Base-by-base conservation (phyloP, 2,329 filamentous ascomycete species). In the Bisporella sp. region DNA sequence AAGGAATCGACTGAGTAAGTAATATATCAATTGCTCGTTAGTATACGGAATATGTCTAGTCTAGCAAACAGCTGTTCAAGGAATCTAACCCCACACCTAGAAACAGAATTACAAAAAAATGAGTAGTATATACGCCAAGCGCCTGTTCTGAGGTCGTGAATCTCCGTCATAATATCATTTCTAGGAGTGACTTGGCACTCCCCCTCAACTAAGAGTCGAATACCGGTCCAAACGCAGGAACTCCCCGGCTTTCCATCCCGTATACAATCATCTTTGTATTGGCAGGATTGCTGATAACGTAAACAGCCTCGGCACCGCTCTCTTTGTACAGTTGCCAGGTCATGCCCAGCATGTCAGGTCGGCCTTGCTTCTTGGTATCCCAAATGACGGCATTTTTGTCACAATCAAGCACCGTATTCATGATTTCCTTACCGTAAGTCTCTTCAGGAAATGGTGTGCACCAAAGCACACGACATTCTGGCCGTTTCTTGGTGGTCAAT, bases 201-300 rank as follows among this genome's bases (percentile, higher is more conserved):
- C 21, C 21, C 21, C 21, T 21, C 21, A 21, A 21, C 21, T 39
- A 61, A 13, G 60, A 62, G 56, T 68, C 66, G 61, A 62, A 68
- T 46, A 68, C 63, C 37, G 66, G 62, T 6, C 64, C 66, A 56
- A 62, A 68, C 8, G 64, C 64, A 29, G 65, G 57, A 40, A 69
- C 56, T 0, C 67, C 67, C 12, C 67, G 58, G 28, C 55, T 58
- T 54, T 68, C 65, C 54, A 70, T 59, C 21, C 63, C 66, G 54
- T 66, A 68, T 6, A 70, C 68, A 29, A 69, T 61, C 51, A 65
- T 62, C 49, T 63, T 63, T 6, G 67, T 70, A 46, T 69, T 50
- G 45, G 61, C 62, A 32, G 64, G 62, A 54, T 70, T 70, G 46
- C 60, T 63, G 48, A 70, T 68, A 31, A 67, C 58, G 46, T 66